A percentile compares a stretch with the other conserved stretches of the same genome.
phyloP scores from a whole-genome alignment of 495 filamentous ascomycete species.

The Xanthoparmelia taractica region DNA sequence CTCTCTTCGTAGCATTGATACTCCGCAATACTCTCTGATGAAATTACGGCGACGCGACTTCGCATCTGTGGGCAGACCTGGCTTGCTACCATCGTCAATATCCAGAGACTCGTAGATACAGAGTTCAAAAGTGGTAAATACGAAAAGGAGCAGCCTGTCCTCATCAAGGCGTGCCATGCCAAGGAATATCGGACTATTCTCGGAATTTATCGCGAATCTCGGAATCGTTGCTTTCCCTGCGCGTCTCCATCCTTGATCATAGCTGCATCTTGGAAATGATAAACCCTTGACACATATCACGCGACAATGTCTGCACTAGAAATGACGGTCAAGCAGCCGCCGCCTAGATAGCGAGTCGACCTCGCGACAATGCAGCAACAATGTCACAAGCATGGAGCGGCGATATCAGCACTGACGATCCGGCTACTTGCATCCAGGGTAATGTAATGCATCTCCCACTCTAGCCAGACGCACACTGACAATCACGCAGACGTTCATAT shows the following conservation, averaged over 20 bases:
- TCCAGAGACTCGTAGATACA: background rate
- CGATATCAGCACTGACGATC: conserved; percentile 8
- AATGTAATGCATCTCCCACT: background rate
- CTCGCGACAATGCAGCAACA: background rate
- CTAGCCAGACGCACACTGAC: background rate
- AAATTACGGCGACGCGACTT: background rate
- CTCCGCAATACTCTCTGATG: background rate
- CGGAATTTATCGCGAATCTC: background rate
- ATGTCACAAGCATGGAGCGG: conserved; percentile 18
- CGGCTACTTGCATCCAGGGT: conserved; percentile 9
- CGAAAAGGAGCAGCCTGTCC: background rate
- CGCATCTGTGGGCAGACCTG: background rate
- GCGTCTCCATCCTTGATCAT: too few relatives aligned
- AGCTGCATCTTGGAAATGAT: too few relatives aligned
- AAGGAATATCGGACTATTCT: background rate
- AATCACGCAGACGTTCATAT: conserved; percentile 10
- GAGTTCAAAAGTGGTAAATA: too few relatives aligned
- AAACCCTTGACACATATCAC: too few relatives aligned
- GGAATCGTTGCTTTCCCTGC: background rate
- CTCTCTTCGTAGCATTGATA: background rate
- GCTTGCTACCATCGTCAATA: background rate
- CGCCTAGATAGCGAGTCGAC: background rate
- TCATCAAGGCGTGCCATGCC: background rate
- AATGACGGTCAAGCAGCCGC: background rate
- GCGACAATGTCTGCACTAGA: too few relatives aligned